A percentile compares a stretch with the other conserved stretches of the same genome.
Evolutionary conservation across 2,329 filamentous ascomycete genomes (phyloP).

Genomic region (Aspergillus sp.): DNA sequence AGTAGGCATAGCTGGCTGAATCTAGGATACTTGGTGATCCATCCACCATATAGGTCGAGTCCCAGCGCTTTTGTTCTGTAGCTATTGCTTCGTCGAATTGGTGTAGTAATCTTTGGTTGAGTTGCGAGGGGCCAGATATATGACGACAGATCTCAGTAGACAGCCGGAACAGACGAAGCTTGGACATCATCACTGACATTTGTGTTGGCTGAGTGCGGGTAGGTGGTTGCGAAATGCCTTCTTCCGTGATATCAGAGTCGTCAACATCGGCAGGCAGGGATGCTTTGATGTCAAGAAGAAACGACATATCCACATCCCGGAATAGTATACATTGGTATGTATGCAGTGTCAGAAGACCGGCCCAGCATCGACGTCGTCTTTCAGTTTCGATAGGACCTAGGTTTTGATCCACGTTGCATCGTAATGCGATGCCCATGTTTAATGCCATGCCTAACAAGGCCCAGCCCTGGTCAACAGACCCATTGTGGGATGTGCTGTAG

Average conservation of each 20-base stretch:
- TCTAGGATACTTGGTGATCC: conserved; percentile 13
- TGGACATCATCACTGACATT: conserved; percentile 27
- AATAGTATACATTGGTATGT: conserved; percentile 25
- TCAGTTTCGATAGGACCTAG: conserved; percentile 17
- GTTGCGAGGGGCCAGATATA: conserved; percentile 4
- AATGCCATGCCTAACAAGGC: conserved; percentile 23
- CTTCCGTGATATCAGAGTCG: conserved; percentile 12
- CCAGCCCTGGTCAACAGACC: conserved; percentile 22
- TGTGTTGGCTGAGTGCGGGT: conserved; percentile 19
- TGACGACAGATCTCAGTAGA: conserved; percentile 20
- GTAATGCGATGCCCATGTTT: conserved; percentile 24
- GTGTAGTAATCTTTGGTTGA: conserved; percentile 2
- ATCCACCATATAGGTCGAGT: conserved; percentile 9
- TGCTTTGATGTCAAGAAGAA: conserved; percentile 17
- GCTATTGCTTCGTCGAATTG: conserved; percentile 10
- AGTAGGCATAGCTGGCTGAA: conserved; percentile 17
- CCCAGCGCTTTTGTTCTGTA: conserved; percentile 14
- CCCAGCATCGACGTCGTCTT: conserved; percentile 26
- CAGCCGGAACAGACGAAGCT: conserved; percentile 23
- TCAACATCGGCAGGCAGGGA: conserved; percentile 19
- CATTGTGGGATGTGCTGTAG: conserved; percentile 22
- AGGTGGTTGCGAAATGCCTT: conserved; percentile 3
- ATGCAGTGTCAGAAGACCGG: conserved; percentile 24
- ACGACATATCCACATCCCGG: conserved; percentile 16
- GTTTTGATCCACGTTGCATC: conserved; percentile 20